A percentile compares a stretch with the other conserved stretches of the same genome.
phyloP scores from a whole-genome alignment of 179 eudicot species.

The Vitellaria paradoxa region DNA sequence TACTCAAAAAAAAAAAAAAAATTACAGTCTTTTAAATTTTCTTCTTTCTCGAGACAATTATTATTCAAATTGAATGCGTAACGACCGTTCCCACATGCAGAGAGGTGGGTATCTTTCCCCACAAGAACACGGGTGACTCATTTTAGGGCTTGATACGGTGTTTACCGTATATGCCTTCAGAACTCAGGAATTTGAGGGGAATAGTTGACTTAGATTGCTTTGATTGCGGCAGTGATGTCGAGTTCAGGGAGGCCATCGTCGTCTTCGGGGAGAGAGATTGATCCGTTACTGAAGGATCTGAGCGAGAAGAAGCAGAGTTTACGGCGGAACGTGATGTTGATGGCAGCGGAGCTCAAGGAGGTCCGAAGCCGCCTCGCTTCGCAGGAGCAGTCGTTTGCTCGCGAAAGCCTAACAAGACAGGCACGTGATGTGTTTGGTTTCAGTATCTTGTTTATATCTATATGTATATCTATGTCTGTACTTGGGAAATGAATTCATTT shows the following conservation, averaged over 20 bases:
- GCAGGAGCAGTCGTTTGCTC: conserved; percentile 55
- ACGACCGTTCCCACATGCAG: conserved; percentile 14
- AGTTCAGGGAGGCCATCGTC: conserved; percentile 39
- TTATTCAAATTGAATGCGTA: background rate
- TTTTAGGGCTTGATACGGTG: conserved; percentile 10
- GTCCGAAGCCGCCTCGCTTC: conserved; percentile 66
- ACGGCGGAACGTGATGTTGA: conserved; percentile 70
- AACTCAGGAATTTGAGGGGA: background rate
- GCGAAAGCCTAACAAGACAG: conserved; percentile 78
- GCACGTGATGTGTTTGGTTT: conserved; percentile 26
- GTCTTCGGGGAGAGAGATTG: conserved; percentile 34
- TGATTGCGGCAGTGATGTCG: conserved; percentile 25
- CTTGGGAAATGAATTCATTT: conserved; percentile 11
- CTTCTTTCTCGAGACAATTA: background rate
- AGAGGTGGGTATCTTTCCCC: conserved; percentile 6
- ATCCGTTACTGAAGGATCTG: conserved; percentile 88
- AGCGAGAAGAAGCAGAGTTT: conserved; percentile 83
- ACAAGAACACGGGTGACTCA: background rate
- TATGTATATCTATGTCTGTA: background rate
- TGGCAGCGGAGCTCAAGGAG: conserved; percentile 88
- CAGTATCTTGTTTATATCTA: background rate
- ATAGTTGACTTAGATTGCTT: background rate
- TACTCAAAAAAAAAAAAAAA: background rate
- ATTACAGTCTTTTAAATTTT: conserved; percentile 1
- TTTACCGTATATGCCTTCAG: background rate